These are phyloP conservation scores for Skeletonema marinoi DNA, from an alignment of 108 stramenopile species.

Conservation along the genomic window DNA sequence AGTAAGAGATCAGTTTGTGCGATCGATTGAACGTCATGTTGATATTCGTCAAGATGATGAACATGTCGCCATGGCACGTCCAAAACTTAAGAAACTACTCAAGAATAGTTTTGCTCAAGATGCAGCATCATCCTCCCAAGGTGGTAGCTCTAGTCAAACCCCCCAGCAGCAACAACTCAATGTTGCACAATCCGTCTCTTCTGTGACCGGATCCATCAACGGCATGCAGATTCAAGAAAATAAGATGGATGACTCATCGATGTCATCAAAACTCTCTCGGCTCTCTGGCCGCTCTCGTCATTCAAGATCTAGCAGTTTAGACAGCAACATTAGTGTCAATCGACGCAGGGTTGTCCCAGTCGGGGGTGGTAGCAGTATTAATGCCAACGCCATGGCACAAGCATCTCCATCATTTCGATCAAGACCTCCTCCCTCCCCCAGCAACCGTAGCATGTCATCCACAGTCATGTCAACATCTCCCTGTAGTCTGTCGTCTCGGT, in stretches of 20 bases:
- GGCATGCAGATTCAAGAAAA: slow-evolving; percentile 10
- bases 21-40: slow-evolving; percentile 33
- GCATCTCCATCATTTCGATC: not conserved
- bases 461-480: slow-evolving; percentile 10
- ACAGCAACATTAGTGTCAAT: not conserved
- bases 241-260: slow-evolving; percentile 6
- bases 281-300: slow-evolving; percentile 9
- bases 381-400: not conserved
- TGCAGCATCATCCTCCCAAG: not conserved
- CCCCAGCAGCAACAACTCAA: slow-evolving; percentile 6
- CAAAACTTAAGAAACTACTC: slow-evolving; percentile 30
- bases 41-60: slow-evolving; percentile 29
- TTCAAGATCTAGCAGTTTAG: slow-evolving; percentile 3
- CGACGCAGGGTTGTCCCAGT: slow-evolving; percentile 1
- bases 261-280: slow-evolving; percentile 8
- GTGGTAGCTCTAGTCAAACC: not conserved
- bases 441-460: not conserved
- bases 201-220: not conserved
- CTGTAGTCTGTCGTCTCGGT: slow-evolving; percentile 2
- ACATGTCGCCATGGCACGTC: slow-evolving; percentile 27
- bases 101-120: slow-evolving; percentile 33
- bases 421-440: slow-evolving; percentile 3
- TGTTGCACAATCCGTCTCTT: not conserved
- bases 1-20: slow-evolving; percentile 37
- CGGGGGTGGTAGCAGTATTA: not conserved